phyloP scores from a whole-genome alignment of 2,329 filamentous ascomycete species.

The Trichoderma sp. region DNA sequence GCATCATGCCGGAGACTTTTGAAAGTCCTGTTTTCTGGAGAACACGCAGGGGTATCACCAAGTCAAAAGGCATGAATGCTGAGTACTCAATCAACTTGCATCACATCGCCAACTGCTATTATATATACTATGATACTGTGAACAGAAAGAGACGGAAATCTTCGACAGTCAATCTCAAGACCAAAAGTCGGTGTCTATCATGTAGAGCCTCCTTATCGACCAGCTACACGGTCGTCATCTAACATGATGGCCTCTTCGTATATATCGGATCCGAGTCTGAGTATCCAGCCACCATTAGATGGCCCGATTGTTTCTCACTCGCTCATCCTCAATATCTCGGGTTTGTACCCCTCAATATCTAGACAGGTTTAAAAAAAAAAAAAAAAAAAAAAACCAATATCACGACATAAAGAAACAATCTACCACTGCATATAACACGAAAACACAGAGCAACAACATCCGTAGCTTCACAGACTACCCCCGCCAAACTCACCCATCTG shows the following conservation, averaged over 20 bases:
- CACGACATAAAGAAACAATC: neutral
- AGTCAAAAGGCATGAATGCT: neutral
- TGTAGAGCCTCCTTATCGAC: neutral
- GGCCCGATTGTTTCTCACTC: neutral
- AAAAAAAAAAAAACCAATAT: neutral
- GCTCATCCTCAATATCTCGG: neutral
- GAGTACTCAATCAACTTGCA: neutral
- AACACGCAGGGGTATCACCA: neutral
- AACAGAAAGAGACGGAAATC: neutral
- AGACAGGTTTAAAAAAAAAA: too few relatives aligned
- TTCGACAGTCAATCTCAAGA: neutral
- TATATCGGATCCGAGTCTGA: neutral
- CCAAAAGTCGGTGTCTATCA: neutral
- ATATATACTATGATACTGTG: neutral
- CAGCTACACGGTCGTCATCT: neutral
- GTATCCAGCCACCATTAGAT: neutral
- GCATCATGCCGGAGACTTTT: neutral
- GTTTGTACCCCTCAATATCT: neutral
- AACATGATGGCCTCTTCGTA: neutral
- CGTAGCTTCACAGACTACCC: neutral
- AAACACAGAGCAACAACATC: neutral
- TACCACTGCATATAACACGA: neutral
- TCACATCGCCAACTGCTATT: neutral
- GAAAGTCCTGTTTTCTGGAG: too few relatives aligned
- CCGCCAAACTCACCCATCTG: neutral